Evolutionary conservation across 2,329 filamentous ascomycete genomes (phyloP).

Genomic region (Didymella sp.): DNA sequence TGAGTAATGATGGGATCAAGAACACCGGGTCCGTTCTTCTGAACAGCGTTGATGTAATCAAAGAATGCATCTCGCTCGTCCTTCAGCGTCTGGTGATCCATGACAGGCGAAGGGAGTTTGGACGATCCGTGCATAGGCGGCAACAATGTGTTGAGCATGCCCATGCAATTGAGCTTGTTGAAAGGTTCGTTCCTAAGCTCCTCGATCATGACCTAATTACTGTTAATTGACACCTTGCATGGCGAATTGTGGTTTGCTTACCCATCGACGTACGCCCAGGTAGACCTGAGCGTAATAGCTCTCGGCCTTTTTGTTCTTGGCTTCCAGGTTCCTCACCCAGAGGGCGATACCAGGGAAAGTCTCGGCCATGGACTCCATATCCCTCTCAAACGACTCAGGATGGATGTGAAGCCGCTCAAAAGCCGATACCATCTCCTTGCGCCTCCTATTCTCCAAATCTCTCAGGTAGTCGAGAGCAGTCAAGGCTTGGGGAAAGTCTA

Average conservation of each 20-base stretch:
- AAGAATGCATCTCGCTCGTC: slow-evolving; percentile 68
- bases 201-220: slow-evolving; percentile 65
- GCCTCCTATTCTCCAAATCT: slow-evolving; percentile 66
- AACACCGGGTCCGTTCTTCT: slow-evolving; percentile 61
- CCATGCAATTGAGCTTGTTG: slow-evolving; percentile 70
- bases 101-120: slow-evolving; percentile 57
- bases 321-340: slow-evolving; percentile 62
- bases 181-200: slow-evolving; percentile 68
- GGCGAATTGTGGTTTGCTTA: slow-evolving; percentile 49
- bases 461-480: slow-evolving; percentile 71
- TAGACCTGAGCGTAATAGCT: slow-evolving; percentile 65
- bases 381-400: slow-evolving; percentile 54
- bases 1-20: slow-evolving; percentile 62
- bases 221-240: slow-evolving; percentile 11
- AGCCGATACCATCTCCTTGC: slow-evolving; percentile 64
- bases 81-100: slow-evolving; percentile 61
- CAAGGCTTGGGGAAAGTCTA: slow-evolving; percentile 71
- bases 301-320: slow-evolving; percentile 50
- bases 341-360: slow-evolving; percentile 62
- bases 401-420: slow-evolving; percentile 62
- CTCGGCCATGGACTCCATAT: slow-evolving; percentile 57
- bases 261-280: slow-evolving; percentile 68
- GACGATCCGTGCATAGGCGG: slow-evolving; percentile 58
- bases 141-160: slow-evolving; percentile 72
- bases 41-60: slow-evolving; percentile 65